phyloP scores from a whole-genome alignment of 75 land plant species.

The Sequoia sempervirens region DNA sequence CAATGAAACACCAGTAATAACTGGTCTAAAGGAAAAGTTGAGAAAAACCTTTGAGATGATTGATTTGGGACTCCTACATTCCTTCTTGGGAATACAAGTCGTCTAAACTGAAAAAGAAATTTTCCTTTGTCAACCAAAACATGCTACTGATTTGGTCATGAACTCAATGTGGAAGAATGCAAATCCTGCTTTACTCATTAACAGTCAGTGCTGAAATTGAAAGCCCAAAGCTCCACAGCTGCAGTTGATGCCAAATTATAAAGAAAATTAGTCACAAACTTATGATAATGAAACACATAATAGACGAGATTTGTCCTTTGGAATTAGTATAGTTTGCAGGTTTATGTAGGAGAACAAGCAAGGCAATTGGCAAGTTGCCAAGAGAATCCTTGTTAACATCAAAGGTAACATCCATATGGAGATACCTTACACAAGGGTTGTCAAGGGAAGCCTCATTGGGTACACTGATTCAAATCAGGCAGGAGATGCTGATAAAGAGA shows the following conservation, averaged over 20 bases:
- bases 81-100: background rate
- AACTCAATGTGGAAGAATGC: background rate
- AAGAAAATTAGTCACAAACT: background rate
- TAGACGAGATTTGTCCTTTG: background rate
- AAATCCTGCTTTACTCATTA: background rate
- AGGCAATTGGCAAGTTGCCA: background rate
- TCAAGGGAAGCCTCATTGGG: background rate
- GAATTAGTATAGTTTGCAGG: background rate
- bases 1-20: background rate
- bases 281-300: background rate
- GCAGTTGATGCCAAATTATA: background rate
- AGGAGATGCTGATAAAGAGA: background rate
- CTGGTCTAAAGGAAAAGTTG: background rate
- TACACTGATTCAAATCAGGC: background rate
- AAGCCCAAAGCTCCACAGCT: background rate
- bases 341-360: background rate
- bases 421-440: background rate
- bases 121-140: background rate
- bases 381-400: background rate
- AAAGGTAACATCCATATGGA: background rate
- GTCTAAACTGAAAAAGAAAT: background rate
- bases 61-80: background rate
- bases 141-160: background rate
- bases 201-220: background rate
- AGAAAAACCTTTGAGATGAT: background rate